Evolutionary conservation across 2,329 filamentous ascomycete genomes (phyloP).

Genomic region (Pleoardoris graminearum): DNA sequence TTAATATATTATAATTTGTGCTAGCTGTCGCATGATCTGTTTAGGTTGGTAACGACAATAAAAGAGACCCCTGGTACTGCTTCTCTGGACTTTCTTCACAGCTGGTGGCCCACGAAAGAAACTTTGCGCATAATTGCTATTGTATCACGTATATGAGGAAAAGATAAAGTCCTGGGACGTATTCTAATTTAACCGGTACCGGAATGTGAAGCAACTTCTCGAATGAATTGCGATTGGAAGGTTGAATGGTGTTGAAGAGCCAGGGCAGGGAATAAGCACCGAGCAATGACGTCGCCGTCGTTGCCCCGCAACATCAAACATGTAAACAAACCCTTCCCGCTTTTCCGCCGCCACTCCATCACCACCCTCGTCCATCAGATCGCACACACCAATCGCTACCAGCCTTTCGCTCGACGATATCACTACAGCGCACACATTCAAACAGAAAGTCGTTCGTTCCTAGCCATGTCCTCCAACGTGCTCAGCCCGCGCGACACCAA

Average conservation of each 20-base stretch:
- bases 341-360: not conserved
- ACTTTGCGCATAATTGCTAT: no score
- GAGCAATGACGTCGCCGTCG: constrained; percentile 2
- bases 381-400: constrained; percentile 1
- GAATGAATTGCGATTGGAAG: no score
- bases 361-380: constrained; percentile 6
- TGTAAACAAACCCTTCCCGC: constrained; percentile 4
- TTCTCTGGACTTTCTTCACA: no score
- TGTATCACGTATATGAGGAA: no score
- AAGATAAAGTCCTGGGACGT: no score
- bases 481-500: constrained; percentile 71
- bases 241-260: not conserved
- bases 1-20: no score
- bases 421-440: not conserved
- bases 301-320: constrained; percentile 7
- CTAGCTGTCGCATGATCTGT: no score
- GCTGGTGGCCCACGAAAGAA: no score
- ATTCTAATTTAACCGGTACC: no score
- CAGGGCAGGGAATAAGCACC: not conserved
- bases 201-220: no score
- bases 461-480: constrained; percentile 61
- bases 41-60: no score
- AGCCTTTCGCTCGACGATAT: constrained; percentile 3
- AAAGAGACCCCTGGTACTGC: no score
- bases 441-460: not conserved